Percentiles rank a stretch among this genome's conserved stretches.
Evolutionary conservation across 2,329 filamentous ascomycete species (phyloP).

Genomic region (Neonectria coccinea): DNA sequence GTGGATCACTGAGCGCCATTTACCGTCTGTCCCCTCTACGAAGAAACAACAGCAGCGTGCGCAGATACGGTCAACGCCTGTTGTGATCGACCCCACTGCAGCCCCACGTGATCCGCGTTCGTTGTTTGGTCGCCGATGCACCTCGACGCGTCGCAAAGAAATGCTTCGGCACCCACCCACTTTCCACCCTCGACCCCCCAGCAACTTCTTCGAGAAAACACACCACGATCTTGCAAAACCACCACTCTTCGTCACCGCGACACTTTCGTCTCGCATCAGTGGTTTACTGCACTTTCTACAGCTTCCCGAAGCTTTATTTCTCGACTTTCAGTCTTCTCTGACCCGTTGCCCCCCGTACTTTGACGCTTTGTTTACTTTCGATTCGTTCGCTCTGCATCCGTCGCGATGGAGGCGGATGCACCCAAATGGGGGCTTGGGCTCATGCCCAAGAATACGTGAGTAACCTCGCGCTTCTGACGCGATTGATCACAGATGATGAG

Average conservation of each 20-base stretch:
- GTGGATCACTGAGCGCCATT: not conserved
- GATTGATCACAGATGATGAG: not conserved
- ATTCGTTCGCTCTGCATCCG: constrained; percentile 34
- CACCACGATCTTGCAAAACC: constrained; percentile 27
- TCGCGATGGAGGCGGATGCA: constrained; percentile 42
- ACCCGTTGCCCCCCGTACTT: constrained; percentile 37
- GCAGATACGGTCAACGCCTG: not conserved
- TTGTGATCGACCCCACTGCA: not conserved
- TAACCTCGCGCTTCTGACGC: not conserved
- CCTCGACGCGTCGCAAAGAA: constrained; percentile 30
- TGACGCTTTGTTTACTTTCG: constrained; percentile 46
- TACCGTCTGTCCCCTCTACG: not conserved
- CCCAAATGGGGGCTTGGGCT: constrained; percentile 42
- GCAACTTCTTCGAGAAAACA: constrained; percentile 26
- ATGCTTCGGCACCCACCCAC: constrained; percentile 26
- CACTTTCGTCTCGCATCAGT: constrained; percentile 18
- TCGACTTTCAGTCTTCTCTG: not conserved
- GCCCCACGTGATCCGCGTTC: constrained; percentile 25
- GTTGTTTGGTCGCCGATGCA: constrained; percentile 19
- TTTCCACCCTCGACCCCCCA: constrained; percentile 13
- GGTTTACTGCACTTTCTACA: constrained; percentile 16
- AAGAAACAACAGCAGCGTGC: not conserved
- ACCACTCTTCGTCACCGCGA: constrained; percentile 28
- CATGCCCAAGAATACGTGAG: constrained; percentile 40
- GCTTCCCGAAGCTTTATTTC: constrained; percentile 28